These are phyloP conservation scores for Tubosaeta brunneosetosa DNA, from an alignment of 768 basidiomycete species.

Conservation along the genomic window DNA sequence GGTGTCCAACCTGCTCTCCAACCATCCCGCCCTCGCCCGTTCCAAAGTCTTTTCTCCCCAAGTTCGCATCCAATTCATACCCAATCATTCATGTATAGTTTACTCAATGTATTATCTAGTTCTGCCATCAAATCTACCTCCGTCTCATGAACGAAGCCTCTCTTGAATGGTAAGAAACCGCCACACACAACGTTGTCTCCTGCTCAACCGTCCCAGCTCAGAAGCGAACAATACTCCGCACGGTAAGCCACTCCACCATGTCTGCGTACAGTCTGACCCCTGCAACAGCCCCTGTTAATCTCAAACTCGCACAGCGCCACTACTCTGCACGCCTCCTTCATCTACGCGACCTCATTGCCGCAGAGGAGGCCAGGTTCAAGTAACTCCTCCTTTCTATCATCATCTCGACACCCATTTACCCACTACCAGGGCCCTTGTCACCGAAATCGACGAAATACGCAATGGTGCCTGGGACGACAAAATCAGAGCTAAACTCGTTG, in stretches of 20 bases:
- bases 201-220: slow-evolving; percentile 30
- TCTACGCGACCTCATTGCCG: slow-evolving; percentile 62
- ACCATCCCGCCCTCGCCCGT: slow-evolving; percentile 64
- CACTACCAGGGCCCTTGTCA: slow-evolving; percentile 48
- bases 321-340: slow-evolving; percentile 69
- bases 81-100: slow-evolving; percentile 11
- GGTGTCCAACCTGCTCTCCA: slow-evolving; percentile 60
- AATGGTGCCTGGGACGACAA: slow-evolving; percentile 59
- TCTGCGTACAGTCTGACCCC: slow-evolving; percentile 6
- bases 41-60: slow-evolving; percentile 68
- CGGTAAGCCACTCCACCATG: slow-evolving; percentile 35
- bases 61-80: slow-evolving; percentile 35
- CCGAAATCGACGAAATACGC: slow-evolving; percentile 76
- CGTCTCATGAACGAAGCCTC: slow-evolving; percentile 65
- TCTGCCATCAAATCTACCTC: slow-evolving; percentile 63
- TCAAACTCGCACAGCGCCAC: slow-evolving; percentile 69
- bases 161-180: slow-evolving; percentile 51
- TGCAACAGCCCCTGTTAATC: slow-evolving; percentile 54
- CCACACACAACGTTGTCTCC: background rate
- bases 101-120: slow-evolving; percentile 38
- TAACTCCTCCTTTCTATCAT: slow-evolving; percentile 26
- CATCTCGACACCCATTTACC: background rate
- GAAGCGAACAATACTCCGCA: slow-evolving; percentile 50
- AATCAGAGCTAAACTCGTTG: slow-evolving; percentile 36
- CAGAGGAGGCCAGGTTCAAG: slow-evolving; percentile 80